Evolutionary conservation across 2,329 filamentous ascomycete genomes (phyloP).

Genomic region (Cladosporium colombiae): DNA sequence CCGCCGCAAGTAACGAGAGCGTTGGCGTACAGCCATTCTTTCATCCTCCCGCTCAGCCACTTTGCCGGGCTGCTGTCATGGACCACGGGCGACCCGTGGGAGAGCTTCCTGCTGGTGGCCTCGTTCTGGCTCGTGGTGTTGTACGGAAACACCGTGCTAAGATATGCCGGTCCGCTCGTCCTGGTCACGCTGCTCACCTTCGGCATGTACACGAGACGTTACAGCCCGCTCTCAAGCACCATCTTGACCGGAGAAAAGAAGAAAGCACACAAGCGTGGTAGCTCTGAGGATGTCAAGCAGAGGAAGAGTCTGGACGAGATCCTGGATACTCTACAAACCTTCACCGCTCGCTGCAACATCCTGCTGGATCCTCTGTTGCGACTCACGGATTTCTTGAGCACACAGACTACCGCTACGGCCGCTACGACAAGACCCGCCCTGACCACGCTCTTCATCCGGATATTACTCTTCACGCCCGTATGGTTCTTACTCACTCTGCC

Average conservation of each 20-base stretch:
- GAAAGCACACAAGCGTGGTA: slow-evolving; percentile 42
- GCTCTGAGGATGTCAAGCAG: slow-evolving; percentile 49
- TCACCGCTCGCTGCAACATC: slow-evolving; percentile 89
- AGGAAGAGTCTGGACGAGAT: slow-evolving; percentile 98
- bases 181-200: slow-evolving; percentile 77
- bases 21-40: slow-evolving; percentile 93
- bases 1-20: slow-evolving; percentile 93
- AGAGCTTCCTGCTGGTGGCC: slow-evolving; percentile 87
- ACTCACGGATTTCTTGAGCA: slow-evolving; percentile 82
- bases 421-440: slow-evolving; percentile 88
- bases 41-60: slow-evolving; percentile 84
- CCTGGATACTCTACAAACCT: slow-evolving; percentile 85
- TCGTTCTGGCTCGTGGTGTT: slow-evolving; percentile 83
- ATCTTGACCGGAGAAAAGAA: slow-evolving; percentile 68
- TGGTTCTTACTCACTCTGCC: slow-evolving; percentile 84
- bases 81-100: slow-evolving; percentile 92
- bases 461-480: slow-evolving; percentile 81
- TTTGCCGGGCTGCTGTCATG: slow-evolving; percentile 84
- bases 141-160: slow-evolving; percentile 82
- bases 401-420: slow-evolving; percentile 84
- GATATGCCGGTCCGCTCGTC: slow-evolving; percentile 79
- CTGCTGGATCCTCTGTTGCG: slow-evolving; percentile 84
- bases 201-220: slow-evolving; percentile 89
- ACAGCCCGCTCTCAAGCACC: slow-evolving; percentile 85
- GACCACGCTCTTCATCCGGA: slow-evolving; percentile 84